Percentiles rank a stretch among this genome's conserved stretches.
These are phyloP conservation scores for Sugiyamaella grinbergsii DNA, from an alignment of 1,139 yeast genomes.

Conservation along the genomic window DNA sequence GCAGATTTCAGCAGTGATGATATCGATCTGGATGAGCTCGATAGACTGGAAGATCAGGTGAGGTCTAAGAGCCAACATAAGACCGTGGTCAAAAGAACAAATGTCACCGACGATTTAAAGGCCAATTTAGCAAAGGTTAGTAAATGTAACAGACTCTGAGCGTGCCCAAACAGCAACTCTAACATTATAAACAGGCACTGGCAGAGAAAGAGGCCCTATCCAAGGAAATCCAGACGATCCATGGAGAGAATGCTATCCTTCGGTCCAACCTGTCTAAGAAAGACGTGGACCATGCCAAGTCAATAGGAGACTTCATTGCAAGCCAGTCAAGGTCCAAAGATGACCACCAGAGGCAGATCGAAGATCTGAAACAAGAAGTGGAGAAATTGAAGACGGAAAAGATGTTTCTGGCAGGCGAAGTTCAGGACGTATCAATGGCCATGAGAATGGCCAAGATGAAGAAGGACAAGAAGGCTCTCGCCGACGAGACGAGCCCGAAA, in stretches of 20 bases:
- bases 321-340: conserved; percentile 42
- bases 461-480: background rate
- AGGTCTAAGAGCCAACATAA: background rate
- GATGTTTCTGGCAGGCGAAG: conserved; percentile 57
- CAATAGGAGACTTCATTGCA: conserved; percentile 48
- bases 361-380: conserved; percentile 49
- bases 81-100: background rate
- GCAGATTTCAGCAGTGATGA: conserved; percentile 39
- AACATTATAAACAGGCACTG: conserved; percentile 3
- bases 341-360: conserved; percentile 49
- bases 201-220: conserved; percentile 31
- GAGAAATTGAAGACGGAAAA: conserved; percentile 69
- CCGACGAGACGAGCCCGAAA: background rate
- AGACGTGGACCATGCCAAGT: conserved; percentile 50
- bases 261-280: conserved; percentile 61
- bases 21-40: conserved; percentile 31
- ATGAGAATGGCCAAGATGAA: conserved; percentile 8
- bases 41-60: conserved; percentile 9
- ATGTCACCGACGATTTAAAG: conserved; percentile 8
- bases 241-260: conserved; percentile 75
- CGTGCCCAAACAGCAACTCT: no score
- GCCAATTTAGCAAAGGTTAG: conserved; percentile 8
- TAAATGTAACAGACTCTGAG: no score
- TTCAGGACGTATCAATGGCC: conserved; percentile 31
- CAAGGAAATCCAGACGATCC: conserved; percentile 31